Percentiles rank a stretch among this genome's conserved stretches.
Evolutionary conservation across 1,284 basidiomycete genomes (phyloP).

Genomic region (Ustilago trichophora): DNA sequence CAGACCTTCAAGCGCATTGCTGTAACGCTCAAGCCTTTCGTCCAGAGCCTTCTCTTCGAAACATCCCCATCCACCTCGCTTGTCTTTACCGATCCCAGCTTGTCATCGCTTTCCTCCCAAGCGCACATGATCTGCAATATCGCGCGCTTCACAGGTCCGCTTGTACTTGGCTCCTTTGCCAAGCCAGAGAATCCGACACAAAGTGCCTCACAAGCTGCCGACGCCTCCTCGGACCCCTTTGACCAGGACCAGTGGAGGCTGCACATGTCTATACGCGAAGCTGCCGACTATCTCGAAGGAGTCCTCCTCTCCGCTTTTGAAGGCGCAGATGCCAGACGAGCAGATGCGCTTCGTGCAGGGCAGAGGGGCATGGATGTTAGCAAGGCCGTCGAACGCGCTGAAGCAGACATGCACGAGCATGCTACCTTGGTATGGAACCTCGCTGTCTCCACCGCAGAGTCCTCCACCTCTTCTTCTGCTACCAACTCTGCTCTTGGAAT

Average conservation of each 20-base stretch:
- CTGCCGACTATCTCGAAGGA: constrained; percentile 85
- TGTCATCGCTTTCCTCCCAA: constrained; percentile 35
- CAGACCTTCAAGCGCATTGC: constrained; percentile 50
- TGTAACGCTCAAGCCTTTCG: constrained; percentile 33
- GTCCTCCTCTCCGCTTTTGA: constrained; percentile 84
- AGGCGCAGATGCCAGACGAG: constrained; percentile 74
- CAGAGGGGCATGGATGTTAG: constrained; percentile 40
- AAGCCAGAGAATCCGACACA: background rate
- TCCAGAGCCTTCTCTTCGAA: constrained; percentile 40
- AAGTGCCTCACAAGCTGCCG: background rate
- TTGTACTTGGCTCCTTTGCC: constrained; percentile 39
- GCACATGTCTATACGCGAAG: constrained; percentile 66
- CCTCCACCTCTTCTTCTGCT: no score
- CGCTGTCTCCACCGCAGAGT: constrained; percentile 12
- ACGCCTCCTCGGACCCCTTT: background rate
- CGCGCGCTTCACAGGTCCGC: constrained; percentile 76
- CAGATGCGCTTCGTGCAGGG: constrained; percentile 43
- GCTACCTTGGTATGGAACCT: constrained; percentile 33
- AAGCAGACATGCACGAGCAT: constrained; percentile 37
- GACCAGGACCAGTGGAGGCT: constrained; percentile 27
- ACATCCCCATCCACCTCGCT: constrained; percentile 33
- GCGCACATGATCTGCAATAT: constrained; percentile 73
- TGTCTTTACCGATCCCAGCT: constrained; percentile 29
- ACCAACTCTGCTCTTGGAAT: background rate
- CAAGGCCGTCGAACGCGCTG: constrained; percentile 40